Evolutionary conservation across 2,329 filamentous ascomycete species (phyloP).

Genomic region (Whalleya microplaca): DNA sequence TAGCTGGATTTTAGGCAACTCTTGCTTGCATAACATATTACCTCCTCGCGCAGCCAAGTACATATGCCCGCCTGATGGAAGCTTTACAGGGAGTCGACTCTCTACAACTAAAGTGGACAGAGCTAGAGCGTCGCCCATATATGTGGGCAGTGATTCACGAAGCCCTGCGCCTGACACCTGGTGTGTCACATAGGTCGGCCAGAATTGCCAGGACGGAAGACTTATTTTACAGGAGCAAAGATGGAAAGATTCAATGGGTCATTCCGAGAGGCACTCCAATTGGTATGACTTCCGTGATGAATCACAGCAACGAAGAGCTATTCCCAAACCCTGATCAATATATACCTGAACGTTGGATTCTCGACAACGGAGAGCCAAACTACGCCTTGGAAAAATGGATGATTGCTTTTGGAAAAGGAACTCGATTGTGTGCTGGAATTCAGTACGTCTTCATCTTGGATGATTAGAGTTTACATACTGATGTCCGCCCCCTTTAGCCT

Average conservation of each 20-base stretch:
- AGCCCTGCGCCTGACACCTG: constrained; percentile 23
- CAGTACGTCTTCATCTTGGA: constrained; percentile 23
- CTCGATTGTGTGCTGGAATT: constrained; percentile 24
- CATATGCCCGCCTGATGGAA: constrained; percentile 35
- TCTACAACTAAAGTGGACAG: constrained; percentile 18
- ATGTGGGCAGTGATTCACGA: constrained; percentile 26
- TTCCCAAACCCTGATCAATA: constrained; percentile 31
- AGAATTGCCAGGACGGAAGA: constrained; percentile 23
- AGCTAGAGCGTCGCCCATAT: constrained; percentile 27
- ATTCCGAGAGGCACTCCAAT: constrained; percentile 28
- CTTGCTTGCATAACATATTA: constrained; percentile 41
- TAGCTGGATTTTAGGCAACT: constrained; percentile 29
- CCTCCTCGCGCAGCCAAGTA: constrained; percentile 37
- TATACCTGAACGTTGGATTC: constrained; percentile 29
- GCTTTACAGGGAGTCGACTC: constrained; percentile 36
- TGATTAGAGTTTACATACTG: too few relatives aligned
- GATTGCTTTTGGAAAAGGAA: constrained; percentile 27
- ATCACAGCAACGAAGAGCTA: constrained; percentile 27
- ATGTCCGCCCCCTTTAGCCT: constrained; percentile 29
- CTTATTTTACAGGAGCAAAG: constrained; percentile 15
- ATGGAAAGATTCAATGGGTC: constrained; percentile 12
- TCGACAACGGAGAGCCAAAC: constrained; percentile 10
- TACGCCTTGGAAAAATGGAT: constrained; percentile 22
- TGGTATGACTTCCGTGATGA: constrained; percentile 30
- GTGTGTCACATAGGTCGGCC: constrained; percentile 18